A percentile compares a stretch with the other conserved stretches of the same genome.
Evolutionary conservation across 1,139 yeast species (phyloP).

Genomic region (Nakaseomyces nivariensis): DNA sequence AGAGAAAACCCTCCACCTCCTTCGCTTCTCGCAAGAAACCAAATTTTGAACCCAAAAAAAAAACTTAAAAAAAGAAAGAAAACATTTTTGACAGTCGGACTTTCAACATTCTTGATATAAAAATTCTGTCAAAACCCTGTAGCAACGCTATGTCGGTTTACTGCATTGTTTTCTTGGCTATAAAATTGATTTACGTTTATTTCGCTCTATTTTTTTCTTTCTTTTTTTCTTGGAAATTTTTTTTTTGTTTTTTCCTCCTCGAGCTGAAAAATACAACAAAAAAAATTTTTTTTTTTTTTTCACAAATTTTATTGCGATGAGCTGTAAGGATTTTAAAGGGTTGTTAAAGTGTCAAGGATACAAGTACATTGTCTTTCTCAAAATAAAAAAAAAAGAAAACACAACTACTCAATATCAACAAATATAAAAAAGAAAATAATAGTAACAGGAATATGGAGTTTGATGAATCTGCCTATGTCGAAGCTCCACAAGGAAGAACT

Average conservation of each 20-base stretch:
- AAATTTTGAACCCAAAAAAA: too few relatives aligned
- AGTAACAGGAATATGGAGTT: conserved; percentile 1
- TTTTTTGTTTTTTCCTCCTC: not conserved
- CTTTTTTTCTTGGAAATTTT: not conserved
- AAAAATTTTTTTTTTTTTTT: not conserved
- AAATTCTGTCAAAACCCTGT: not conserved
- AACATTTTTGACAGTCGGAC: too few relatives aligned
- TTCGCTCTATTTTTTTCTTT: not conserved
- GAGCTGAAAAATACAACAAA: not conserved
- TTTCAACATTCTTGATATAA: not conserved
- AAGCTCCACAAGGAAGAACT: conserved; percentile 30
- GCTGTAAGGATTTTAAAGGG: too few relatives aligned
- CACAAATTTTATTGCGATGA: not conserved
- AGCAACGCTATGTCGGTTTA: not conserved
- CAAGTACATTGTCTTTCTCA: too few relatives aligned
- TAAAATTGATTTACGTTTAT: not conserved
- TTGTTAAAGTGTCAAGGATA: too few relatives aligned
- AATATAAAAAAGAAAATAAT: too few relatives aligned
- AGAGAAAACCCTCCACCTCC: not conserved
- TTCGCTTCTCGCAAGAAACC: too few relatives aligned
- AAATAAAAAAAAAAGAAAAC: too few relatives aligned
- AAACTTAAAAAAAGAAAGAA: too few relatives aligned
- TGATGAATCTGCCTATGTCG: conserved; percentile 31
- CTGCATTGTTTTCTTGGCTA: not conserved
- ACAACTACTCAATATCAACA: too few relatives aligned